Conservation (phyloP, 1,284 basidiomycete species). For the Cryptococcus sp. region DNA sequence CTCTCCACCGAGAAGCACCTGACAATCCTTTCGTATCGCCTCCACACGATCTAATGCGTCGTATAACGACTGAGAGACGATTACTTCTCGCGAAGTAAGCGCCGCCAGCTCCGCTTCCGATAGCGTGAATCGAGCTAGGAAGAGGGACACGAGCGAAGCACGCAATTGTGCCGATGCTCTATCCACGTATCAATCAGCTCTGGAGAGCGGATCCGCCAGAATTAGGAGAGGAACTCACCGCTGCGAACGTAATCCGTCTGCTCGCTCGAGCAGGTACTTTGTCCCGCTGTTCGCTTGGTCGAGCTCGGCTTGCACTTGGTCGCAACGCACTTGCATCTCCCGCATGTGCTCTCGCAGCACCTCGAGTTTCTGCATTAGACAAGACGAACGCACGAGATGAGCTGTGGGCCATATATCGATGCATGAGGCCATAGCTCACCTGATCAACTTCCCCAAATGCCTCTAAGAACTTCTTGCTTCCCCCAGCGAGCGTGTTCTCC, state of each 20-base stretch:
- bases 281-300: constrained; percentile 76
- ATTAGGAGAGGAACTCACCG: constrained; percentile 59
- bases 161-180: constrained; percentile 60
- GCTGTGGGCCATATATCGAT: not conserved
- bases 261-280: constrained; percentile 79
- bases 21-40: constrained; percentile 78
- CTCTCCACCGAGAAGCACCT: constrained; percentile 81
- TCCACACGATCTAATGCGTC: constrained; percentile 83
- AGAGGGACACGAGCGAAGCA: constrained; percentile 73
- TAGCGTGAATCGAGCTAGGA: constrained; percentile 84
- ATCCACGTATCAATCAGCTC: constrained; percentile 22
- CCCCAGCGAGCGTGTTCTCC: constrained; percentile 74
- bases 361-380: constrained; percentile 67
- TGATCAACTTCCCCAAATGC: constrained; percentile 85
- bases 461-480: constrained; percentile 75
- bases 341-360: constrained; percentile 71
- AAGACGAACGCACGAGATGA: not conserved
- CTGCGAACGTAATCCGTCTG: constrained; percentile 77
- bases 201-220: not conserved
- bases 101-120: constrained; percentile 69
- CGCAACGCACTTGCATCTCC: constrained; percentile 77
- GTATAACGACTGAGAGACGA: constrained; percentile 74
- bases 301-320: constrained; percentile 77
- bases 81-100: constrained; percentile 74
- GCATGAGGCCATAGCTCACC: constrained; percentile 57